Base-by-base conservation (phyloP, 768 basidiomycete species). In the Terana coerulea region DNA sequence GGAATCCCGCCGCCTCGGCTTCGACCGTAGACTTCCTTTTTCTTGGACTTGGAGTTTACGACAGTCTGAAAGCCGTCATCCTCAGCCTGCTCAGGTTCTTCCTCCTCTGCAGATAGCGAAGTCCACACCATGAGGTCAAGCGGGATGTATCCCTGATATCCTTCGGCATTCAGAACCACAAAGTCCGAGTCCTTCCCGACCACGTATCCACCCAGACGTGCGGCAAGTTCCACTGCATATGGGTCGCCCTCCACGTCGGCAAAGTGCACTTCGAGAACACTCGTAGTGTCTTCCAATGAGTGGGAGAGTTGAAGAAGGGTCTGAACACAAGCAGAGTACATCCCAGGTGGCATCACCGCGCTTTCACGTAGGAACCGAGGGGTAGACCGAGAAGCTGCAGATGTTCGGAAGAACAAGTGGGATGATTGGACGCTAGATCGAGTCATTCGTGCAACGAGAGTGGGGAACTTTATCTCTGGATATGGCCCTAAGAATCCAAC, bases 201-300 rank as follows among this genome's bases (percentile, higher is more conserved):
- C 40, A 93, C 88, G 57, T 85, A 92, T 29, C 80, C 91, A 8
- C 77, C 75, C 10, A 91, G 67, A 42, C 79, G 75, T 12, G 81
- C 89, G 9, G 91, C 91, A 7, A 93, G 74, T 58, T 89, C 89
- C 5, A 92, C 89, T n/a, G 86, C 83, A 59, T 81, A 90, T 2
- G 88, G 86, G 64, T 91, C 90, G 9, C 80, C 88, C 65, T 92
- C 90, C 66, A 84, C 84, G 58, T 91, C 88, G 5, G 89, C 88
- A 54, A 84, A 84, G 64, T 86, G 80, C 6, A 90, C 58, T 34
- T 81, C 70, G 17, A 89, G 61, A n/a, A n/a, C 5, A 59, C 58
- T 17, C 69, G 46, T 17, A 42, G 25, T 48, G 43, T 8, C 40
- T 31, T 26, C n/a, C 25, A 46, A 47, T n/a, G 46, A 31, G 41